phyloP scores from a whole-genome alignment of 2,329 filamentous ascomycete genomes.

The Botrytis pseudocinerea region DNA sequence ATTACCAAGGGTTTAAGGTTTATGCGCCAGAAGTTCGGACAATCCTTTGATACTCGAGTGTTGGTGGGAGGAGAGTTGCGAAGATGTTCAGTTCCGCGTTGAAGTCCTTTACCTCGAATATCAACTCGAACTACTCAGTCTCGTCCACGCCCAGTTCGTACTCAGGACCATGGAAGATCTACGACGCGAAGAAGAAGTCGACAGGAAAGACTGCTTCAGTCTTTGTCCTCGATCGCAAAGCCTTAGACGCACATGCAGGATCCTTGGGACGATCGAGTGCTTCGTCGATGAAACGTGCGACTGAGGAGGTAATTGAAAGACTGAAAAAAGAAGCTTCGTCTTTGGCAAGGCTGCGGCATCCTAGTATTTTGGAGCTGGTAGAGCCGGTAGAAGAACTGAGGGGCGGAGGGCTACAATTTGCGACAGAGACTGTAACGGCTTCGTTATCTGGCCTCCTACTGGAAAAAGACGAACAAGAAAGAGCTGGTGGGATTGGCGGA shows the following conservation, averaged over 20 bases:
- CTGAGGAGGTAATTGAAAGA: slow-evolving; percentile 88
- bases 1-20: slow-evolving; percentile 5
- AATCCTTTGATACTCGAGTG: slow-evolving; percentile 5
- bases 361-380: slow-evolving; percentile 86
- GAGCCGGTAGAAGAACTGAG: slow-evolving; percentile 95
- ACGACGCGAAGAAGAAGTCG: slow-evolving; percentile 95
- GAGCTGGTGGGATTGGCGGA: slow-evolving; percentile 64
- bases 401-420: slow-evolving; percentile 90
- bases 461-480: slow-evolving; percentile 88
- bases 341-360: slow-evolving; percentile 84
- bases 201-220: slow-evolving; percentile 87
- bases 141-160: slow-evolving; percentile 73
- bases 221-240: slow-evolving; percentile 92
- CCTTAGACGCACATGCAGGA: slow-evolving; percentile 68
- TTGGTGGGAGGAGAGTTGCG: slow-evolving; percentile 25
- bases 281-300: slow-evolving; percentile 71
- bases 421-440: slow-evolving; percentile 85
- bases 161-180: slow-evolving; percentile 94
- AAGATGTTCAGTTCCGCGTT: slow-evolving; percentile 61
- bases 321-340: slow-evolving; percentile 90
- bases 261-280: slow-evolving; percentile 63
- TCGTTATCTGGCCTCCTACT: slow-evolving; percentile 79
- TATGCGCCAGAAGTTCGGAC: slow-evolving; percentile 9
- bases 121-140: slow-evolving; percentile 86
- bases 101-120: slow-evolving; percentile 92